Percentiles rank a stretch among this genome's conserved stretches.
Conservation (phyloP, 352 stramenopile species). For the Phytopythium boreale region DNA sequence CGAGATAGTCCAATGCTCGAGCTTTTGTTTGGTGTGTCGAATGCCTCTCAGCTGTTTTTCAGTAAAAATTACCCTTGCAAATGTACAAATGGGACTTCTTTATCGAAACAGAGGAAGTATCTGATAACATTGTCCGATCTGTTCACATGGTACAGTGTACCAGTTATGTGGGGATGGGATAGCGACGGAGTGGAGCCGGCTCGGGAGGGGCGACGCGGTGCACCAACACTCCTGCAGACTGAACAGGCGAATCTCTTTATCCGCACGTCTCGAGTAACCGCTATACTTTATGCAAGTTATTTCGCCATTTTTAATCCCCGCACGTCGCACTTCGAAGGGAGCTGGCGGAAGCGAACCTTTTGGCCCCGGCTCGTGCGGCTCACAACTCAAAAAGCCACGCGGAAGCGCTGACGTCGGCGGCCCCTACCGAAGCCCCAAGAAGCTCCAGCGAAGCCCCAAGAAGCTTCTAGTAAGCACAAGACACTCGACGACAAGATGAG, state of each 20-base stretch:
- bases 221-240: background rate
- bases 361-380: background rate
- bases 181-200: too few relatives aligned
- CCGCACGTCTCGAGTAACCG: background rate
- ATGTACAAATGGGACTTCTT: too few relatives aligned
- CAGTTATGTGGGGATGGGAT: too few relatives aligned
- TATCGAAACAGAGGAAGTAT: too few relatives aligned
- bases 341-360: background rate
- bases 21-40: too few relatives aligned
- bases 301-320: background rate
- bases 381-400: slow-evolving; percentile 7
- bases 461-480: background rate
- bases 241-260: background rate
- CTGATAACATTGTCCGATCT: too few relatives aligned
- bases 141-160: too few relatives aligned
- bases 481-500: slow-evolving; percentile 8
- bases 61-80: too few relatives aligned
- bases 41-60: too few relatives aligned
- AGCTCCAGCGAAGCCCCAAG: background rate
- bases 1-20: too few relatives aligned
- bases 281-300: background rate
- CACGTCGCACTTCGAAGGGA: background rate
- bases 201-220: background rate
- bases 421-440: background rate
- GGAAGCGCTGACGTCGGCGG: background rate